Percentiles rank a stretch among this genome's conserved stretches.
phyloP scores from a whole-genome alignment of 768 basidiomycete genomes.

The Solioccasus polychromus region DNA sequence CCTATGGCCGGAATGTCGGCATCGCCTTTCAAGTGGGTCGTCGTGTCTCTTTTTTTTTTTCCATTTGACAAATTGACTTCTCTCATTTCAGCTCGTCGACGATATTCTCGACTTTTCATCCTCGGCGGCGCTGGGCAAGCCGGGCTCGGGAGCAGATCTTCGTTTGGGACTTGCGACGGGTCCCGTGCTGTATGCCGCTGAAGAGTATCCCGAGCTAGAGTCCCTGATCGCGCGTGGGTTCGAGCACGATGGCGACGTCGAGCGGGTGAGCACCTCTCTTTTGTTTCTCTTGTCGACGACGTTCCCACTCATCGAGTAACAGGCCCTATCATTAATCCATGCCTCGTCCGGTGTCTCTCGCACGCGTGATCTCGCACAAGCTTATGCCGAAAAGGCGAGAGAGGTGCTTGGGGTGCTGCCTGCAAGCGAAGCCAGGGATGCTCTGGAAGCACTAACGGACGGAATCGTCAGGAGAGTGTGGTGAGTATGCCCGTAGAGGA shows the following conservation, averaged over 20 bases:
- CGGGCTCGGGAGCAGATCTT: constrained; percentile 75
- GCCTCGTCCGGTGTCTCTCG: constrained; percentile 73
- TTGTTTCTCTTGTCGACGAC: background rate
- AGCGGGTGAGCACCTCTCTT: constrained; percentile 49
- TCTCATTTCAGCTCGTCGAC: constrained; percentile 73
- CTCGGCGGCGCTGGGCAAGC: constrained; percentile 80
- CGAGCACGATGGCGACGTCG: constrained; percentile 71
- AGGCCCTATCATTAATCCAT: constrained; percentile 62
- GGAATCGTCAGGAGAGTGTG: constrained; percentile 61
- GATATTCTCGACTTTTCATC: constrained; percentile 93
- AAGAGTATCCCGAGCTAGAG: constrained; percentile 74
- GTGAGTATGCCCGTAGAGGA: constrained; percentile 23
- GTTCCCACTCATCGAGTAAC: background rate
- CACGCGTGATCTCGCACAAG: constrained; percentile 70
- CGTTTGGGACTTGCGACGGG: constrained; percentile 83
- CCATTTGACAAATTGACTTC: background rate
- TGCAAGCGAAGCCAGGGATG: constrained; percentile 74
- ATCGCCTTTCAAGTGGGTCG: constrained; percentile 88
- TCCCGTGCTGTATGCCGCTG: constrained; percentile 83
- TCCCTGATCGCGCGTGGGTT: constrained; percentile 81
- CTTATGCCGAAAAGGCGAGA: constrained; percentile 75
- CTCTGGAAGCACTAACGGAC: constrained; percentile 70
- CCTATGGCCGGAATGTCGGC: constrained; percentile 85
- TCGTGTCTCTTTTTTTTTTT: too few species aligned
- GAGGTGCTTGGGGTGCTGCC: constrained; percentile 70